Evolutionary conservation across 2,329 filamentous ascomycete genomes (phyloP), one percentile per base, ranked within the genome.

Genomic region (Scedosporium apiospermum): DNA sequence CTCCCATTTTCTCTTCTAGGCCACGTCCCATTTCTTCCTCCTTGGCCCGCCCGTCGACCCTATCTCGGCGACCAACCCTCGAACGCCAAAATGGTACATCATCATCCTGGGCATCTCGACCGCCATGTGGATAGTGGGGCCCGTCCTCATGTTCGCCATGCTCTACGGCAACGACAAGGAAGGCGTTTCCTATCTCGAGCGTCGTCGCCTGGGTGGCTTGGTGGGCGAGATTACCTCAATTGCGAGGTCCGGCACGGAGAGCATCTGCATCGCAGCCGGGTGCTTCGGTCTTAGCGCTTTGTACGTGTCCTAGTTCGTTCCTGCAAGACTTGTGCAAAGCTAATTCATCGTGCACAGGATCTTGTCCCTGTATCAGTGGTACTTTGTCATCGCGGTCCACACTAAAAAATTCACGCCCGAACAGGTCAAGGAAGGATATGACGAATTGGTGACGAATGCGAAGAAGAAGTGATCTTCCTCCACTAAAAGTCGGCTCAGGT

Each of bases 191-290:
- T 49, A 18, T 49, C 44, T 49, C 18, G 9, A 49, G 18, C 44
- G 44, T 49, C 44, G 44, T n/a, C 44, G 44, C 44, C n/a, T 49
- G 6, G 44, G 44, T 12, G n/a, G 44, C 44, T 49, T 49, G 16
- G 44, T 49, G n/a, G 44, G 44, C 44, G 44, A 49, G 44, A 21
- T 49, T 21, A 49, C n/a, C 44, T n/a, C n/a, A 6, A 21, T 49
- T 12, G 44, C 44, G 18, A 49, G 44, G 18, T 49, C 59, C 3
- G 65, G 63, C 14, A 49, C 65, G 6, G 60, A 61, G 12, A 64
- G 58, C 18, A 21, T 65, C 23, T 62, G 62, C 9, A 53, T 65
- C 18, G 65, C 62, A 3, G 57, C 58, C 23, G 65, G 65, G 6
- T 42, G 34, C 6, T 42, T 49, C 9, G 44, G 44, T 12, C n/a